phyloP scores from a whole-genome alignment of 2,329 filamentous ascomycete species.

The Alternaria viburni region DNA sequence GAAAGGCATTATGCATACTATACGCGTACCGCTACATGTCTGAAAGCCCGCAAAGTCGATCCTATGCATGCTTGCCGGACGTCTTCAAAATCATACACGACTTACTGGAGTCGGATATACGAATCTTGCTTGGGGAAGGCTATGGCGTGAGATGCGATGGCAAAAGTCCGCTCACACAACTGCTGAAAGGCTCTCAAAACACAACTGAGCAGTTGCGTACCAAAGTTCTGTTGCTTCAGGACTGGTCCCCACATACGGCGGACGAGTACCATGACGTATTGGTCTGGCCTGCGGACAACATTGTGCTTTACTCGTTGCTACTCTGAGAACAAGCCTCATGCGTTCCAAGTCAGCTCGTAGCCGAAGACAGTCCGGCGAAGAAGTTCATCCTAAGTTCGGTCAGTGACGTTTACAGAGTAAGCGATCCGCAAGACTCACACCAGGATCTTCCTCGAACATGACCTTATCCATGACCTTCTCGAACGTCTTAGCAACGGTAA shows the following conservation, averaged over 20 bases:
- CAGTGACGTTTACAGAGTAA: background rate
- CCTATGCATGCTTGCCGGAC: background rate
- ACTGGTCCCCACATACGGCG: background rate
- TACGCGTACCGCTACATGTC: background rate
- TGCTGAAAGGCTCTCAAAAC: background rate
- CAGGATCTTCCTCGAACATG: conserved; percentile 88
- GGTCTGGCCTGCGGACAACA: background rate
- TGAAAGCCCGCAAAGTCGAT: background rate
- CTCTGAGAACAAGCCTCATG: conserved; percentile 3
- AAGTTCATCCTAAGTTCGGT: conserved; percentile 66
- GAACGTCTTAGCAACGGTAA: conserved; percentile 78
- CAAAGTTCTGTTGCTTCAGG: background rate
- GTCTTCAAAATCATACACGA: background rate
- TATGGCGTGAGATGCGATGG: background rate
- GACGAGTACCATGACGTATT: background rate
- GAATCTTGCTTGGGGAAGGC: background rate
- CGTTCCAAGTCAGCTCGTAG: conserved; percentile 71
- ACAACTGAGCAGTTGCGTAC: background rate
- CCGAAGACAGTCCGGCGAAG: conserved; percentile 83
- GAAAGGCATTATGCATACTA: background rate
- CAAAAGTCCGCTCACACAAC: background rate
- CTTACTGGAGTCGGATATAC: background rate
- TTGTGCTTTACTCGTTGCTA: background rate
- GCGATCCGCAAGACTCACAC: conserved; percentile 55
- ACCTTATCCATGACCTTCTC: conserved; percentile 84